phyloP scores from a whole-genome alignment of 176 grass and related monocot genomes.

The Dactylis glomerata region DNA sequence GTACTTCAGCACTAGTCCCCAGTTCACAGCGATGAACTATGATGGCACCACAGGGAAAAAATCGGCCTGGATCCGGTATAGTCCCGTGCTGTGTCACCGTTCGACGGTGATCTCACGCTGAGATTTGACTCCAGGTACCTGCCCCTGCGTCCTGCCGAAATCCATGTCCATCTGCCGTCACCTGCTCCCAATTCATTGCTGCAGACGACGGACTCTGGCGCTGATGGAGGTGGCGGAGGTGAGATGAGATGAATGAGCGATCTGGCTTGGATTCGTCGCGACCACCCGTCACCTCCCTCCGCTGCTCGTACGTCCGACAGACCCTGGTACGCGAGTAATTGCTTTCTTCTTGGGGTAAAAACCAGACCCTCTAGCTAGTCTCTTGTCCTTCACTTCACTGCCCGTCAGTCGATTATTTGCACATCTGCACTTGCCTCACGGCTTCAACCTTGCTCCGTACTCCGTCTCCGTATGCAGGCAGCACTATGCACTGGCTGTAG shows the following conservation, averaged over 20 bases:
- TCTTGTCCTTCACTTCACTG: not conserved
- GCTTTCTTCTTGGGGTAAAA: slow-evolving; percentile 1
- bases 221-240: not conserved
- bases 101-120: not conserved
- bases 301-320: not conserved
- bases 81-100: not conserved
- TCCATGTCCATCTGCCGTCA: not conserved
- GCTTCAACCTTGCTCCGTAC: too few species aligned
- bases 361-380: not conserved
- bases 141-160: too few species aligned
- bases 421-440: not conserved
- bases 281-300: slow-evolving; percentile 8
- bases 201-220: not conserved
- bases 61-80: too few species aligned
- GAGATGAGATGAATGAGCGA: not conserved
- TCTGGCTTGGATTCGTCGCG: slow-evolving; percentile 12
- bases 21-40: too few species aligned
- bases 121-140: not conserved
- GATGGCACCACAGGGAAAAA: too few species aligned
- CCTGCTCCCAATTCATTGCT: not conserved
- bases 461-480: too few species aligned
- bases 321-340: not conserved
- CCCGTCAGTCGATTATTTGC: not conserved
- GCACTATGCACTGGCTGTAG: too few species aligned
- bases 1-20: too few species aligned